A percentile compares a stretch with the other conserved stretches of the same genome.
Evolutionary conservation across 345 rosid species (phyloP).

Genomic region (Ceriops tagal): DNA sequence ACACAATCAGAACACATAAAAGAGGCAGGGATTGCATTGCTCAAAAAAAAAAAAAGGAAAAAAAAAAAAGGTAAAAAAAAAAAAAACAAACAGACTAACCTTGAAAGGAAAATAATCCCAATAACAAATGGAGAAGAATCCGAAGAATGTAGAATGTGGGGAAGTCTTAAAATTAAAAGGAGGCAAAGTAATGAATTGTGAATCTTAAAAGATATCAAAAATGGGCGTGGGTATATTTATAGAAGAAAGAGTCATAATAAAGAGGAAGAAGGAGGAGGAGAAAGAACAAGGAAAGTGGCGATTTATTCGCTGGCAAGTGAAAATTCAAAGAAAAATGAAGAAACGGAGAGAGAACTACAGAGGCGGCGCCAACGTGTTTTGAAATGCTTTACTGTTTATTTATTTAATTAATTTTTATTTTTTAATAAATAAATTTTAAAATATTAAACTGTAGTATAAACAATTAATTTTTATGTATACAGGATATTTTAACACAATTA

Average conservation of each 20-base stretch:
- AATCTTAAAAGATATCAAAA: too few relatives aligned
- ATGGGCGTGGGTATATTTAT: too few relatives aligned
- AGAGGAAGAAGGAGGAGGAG: neutral
- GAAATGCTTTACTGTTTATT: constrained; percentile 2
- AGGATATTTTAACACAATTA: too few relatives aligned
- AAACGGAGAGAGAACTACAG: neutral
- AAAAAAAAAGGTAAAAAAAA: too few relatives aligned
- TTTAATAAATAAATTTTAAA: too few relatives aligned
- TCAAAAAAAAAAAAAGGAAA: neutral
- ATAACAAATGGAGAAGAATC: neutral
- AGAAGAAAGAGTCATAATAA: neutral
- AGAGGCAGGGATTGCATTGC: neutral
- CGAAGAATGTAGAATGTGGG: neutral
- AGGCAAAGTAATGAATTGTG: too few relatives aligned
- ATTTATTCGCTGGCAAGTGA: constrained; percentile 11
- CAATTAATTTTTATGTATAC: too few relatives aligned
- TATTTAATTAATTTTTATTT: too few relatives aligned
- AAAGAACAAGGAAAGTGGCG: neutral
- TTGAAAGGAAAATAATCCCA: constrained; percentile 6
- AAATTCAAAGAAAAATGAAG: neutral
- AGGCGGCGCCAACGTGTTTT: constrained; percentile 23
- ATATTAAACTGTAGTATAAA: too few relatives aligned
- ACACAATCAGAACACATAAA: neutral
- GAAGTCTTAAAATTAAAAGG: too few relatives aligned
- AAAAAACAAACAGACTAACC: constrained; percentile 5